phyloP scores from a whole-genome alignment of 2,329 filamentous ascomycete genomes.

The Paraphoma chrysanthemicola region DNA sequence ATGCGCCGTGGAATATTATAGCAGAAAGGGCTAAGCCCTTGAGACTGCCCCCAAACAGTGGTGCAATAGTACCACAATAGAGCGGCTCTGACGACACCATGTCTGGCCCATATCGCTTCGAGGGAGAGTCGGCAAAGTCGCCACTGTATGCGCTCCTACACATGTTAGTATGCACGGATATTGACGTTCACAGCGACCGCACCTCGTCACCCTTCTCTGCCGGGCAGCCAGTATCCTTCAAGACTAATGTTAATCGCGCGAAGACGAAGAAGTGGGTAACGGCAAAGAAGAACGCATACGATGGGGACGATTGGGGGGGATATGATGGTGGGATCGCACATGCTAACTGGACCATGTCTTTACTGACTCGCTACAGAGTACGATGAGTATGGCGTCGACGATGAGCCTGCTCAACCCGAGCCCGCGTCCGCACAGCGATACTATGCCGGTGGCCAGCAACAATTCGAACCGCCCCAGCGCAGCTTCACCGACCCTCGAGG shows the following conservation, averaged over 20 bases:
- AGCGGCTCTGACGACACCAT: constrained; percentile 24
- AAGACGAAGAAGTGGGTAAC: constrained; percentile 97
- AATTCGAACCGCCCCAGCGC: constrained; percentile 19
- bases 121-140: constrained; percentile 43
- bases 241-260: constrained; percentile 83
- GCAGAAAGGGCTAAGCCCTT: constrained; percentile 24
- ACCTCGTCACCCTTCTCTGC: constrained; percentile 32
- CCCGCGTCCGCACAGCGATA: constrained; percentile 54
- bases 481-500: constrained; percentile 51
- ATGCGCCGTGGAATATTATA: constrained; percentile 20
- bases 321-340: constrained; percentile 47
- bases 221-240: constrained; percentile 66
- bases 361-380: constrained; percentile 45
- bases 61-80: neutral
- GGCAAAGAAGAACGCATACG: constrained; percentile 84
- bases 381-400: constrained; percentile 61
- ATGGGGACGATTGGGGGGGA: constrained; percentile 91
- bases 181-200: constrained; percentile 36
- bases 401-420: constrained; percentile 50
- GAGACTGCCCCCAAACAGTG: constrained; percentile 2
- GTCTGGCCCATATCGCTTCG: constrained; percentile 52
- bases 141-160: constrained; percentile 39
- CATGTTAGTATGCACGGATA: neutral
- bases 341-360: too few species aligned
- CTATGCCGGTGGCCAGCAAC: constrained; percentile 38